A percentile compares a stretch with the other conserved stretches of the same genome.
These are phyloP conservation scores for Fraxinus latifolia DNA, from an alignment of 305 asterid genomes.

Conservation along the genomic window DNA sequence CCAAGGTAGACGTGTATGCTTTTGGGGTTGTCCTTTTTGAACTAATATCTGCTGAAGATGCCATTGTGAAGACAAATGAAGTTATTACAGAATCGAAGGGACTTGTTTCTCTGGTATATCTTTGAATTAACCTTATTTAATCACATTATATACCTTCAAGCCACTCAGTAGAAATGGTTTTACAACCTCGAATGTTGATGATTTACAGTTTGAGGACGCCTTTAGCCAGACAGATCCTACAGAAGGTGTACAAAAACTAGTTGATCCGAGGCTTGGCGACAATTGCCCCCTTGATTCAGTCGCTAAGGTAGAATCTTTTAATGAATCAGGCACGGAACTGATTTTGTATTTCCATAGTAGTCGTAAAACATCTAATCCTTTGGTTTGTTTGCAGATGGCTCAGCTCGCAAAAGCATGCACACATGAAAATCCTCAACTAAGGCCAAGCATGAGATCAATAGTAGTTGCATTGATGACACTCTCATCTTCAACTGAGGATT, in stretches of 20 bases:
- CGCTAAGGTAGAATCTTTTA: slow-evolving; percentile 45
- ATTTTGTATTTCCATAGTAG: background rate
- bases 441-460: slow-evolving; percentile 87
- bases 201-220: slow-evolving; percentile 65
- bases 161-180: background rate
- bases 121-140: background rate
- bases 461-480: slow-evolving; percentile 84
- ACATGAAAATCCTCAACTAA: slow-evolving; percentile 66
- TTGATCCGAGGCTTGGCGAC: slow-evolving; percentile 72
- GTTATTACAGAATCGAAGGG: slow-evolving; percentile 56
- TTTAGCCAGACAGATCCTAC: slow-evolving; percentile 47
- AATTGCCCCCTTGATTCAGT: slow-evolving; percentile 60
- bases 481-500: slow-evolving; percentile 74
- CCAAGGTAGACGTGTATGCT: slow-evolving; percentile 74
- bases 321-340: background rate
- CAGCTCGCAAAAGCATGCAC: slow-evolving; percentile 78
- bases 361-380: background rate
- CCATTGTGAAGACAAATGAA: slow-evolving; percentile 58
- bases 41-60: slow-evolving; percentile 70
- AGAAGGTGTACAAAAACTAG: slow-evolving; percentile 44
- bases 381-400: slow-evolving; percentile 49
- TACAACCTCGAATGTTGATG: background rate
- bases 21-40: slow-evolving; percentile 81
- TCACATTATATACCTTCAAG: background rate
- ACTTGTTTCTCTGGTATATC: slow-evolving; percentile 65